Conservation (phyloP, 164 flowering plant genomes). For the Hamamelis virginiana region DNA sequence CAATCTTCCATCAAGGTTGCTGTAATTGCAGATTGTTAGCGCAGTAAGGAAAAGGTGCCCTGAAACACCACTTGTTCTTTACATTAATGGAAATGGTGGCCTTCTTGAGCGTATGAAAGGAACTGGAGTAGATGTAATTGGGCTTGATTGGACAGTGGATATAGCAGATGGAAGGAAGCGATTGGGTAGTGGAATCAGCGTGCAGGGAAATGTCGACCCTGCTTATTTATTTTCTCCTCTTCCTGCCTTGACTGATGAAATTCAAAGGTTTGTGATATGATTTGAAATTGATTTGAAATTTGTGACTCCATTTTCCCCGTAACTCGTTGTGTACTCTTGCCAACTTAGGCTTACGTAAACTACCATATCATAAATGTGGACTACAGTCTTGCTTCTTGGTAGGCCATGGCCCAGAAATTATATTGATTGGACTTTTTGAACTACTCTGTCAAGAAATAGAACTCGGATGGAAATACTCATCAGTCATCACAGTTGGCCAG, state of each 20-base stretch:
- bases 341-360: no score
- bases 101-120: conserved; percentile 94
- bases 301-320: not conserved
- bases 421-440: not conserved
- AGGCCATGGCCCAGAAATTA: not conserved
- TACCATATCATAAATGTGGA: no score
- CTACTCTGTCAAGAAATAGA: not conserved
- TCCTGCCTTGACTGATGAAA: conserved; percentile 78
- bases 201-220: conserved; percentile 98
- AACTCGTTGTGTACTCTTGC: no score
- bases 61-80: conserved; percentile 78
- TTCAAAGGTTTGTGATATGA: conserved; percentile 53
- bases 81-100: conserved; percentile 98
- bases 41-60: conserved; percentile 71
- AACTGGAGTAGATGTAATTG: conserved; percentile 95
- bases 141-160: conserved; percentile 98
- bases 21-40: conserved; percentile 69
- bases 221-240: conserved; percentile 83
- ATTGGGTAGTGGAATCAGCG: conserved; percentile 62
- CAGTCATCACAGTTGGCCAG: not conserved
- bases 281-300: not conserved
- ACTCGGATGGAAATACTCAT: not conserved
- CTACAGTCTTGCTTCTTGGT: not conserved
- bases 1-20: not conserved
- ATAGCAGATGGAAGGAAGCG: conserved; percentile 94